These are phyloP conservation scores for Trametes punicea DNA, from an alignment of 768 basidiomycete species.

Conservation along the genomic window DNA sequence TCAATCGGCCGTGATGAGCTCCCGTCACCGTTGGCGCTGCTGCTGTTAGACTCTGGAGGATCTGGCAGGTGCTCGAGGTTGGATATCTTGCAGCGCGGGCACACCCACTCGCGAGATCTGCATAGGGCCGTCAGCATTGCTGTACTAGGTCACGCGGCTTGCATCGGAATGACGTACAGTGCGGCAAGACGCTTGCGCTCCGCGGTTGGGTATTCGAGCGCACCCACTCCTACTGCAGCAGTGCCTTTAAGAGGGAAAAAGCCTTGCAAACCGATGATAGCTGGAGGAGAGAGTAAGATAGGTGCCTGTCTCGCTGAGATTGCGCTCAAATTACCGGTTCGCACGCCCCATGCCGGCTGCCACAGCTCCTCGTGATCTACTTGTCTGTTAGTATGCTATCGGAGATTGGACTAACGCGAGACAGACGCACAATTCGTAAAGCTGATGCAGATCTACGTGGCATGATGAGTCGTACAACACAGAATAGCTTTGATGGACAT, in stretches of 20 bases:
- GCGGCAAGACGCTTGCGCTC: constrained; percentile 78
- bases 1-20: background rate
- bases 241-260: constrained; percentile 90
- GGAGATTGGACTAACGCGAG: constrained; percentile 20
- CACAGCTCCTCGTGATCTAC: constrained; percentile 92
- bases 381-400: constrained; percentile 14
- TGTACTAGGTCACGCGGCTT: background rate
- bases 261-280: constrained; percentile 84
- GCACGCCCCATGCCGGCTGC: constrained; percentile 98
- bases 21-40: background rate
- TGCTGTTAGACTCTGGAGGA: constrained; percentile 33
- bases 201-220: constrained; percentile 68
- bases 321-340: constrained; percentile 61
- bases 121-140: background rate
- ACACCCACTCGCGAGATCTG: constrained; percentile 80
- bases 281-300: constrained; percentile 35
- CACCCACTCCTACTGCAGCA: constrained; percentile 83
- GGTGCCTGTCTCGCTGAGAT: background rate
- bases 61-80: constrained; percentile 75
- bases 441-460: constrained; percentile 79
- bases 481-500: background rate
- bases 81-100: constrained; percentile 64
- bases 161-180: constrained; percentile 48
- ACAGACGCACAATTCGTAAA: constrained; percentile 77
- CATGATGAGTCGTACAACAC: background rate